Conservation (phyloP, 2,329 filamentous ascomycete genomes). For the Parascedosporium putredinis region DNA sequence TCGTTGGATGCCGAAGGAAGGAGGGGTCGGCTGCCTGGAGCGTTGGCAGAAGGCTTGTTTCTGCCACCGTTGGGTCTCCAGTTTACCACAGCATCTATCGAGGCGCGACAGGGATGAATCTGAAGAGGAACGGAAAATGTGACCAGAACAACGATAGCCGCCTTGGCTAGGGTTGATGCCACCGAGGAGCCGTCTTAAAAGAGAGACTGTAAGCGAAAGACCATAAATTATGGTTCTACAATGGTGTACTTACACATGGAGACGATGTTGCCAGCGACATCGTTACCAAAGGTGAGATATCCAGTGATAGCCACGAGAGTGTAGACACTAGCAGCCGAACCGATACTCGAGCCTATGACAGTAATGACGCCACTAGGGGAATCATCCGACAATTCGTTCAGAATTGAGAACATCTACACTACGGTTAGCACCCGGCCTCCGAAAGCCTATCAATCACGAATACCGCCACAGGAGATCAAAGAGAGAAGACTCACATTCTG, state of each 20-base stretch:
- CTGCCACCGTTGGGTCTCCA: slow-evolving; percentile 59
- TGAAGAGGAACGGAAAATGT: slow-evolving; percentile 95
- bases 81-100: slow-evolving; percentile 82
- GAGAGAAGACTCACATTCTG: slow-evolving; percentile 60
- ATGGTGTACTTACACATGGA: slow-evolving; percentile 62
- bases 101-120: slow-evolving; percentile 92
- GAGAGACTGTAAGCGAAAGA: slow-evolving; percentile 10
- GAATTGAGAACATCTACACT: slow-evolving; percentile 86
- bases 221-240: too few species aligned
- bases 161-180: slow-evolving; percentile 83
- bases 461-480: neutral
- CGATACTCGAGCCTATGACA: slow-evolving; percentile 76
- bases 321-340: slow-evolving; percentile 78
- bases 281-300: slow-evolving; percentile 89
- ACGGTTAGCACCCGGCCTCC: slow-evolving; percentile 11
- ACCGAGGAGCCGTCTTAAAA: slow-evolving; percentile 55
- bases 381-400: slow-evolving; percentile 88
- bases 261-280: slow-evolving; percentile 84
- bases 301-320: slow-evolving; percentile 88
- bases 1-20: slow-evolving; percentile 6
- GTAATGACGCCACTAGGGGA: slow-evolving; percentile 62
- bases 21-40: slow-evolving; percentile 27
- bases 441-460: too few species aligned
- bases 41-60: slow-evolving; percentile 23
- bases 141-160: slow-evolving; percentile 90